phyloP scores from a whole-genome alignment of 192 early-diverging fungal genomes.

The Backusella tuberculispora region DNA sequence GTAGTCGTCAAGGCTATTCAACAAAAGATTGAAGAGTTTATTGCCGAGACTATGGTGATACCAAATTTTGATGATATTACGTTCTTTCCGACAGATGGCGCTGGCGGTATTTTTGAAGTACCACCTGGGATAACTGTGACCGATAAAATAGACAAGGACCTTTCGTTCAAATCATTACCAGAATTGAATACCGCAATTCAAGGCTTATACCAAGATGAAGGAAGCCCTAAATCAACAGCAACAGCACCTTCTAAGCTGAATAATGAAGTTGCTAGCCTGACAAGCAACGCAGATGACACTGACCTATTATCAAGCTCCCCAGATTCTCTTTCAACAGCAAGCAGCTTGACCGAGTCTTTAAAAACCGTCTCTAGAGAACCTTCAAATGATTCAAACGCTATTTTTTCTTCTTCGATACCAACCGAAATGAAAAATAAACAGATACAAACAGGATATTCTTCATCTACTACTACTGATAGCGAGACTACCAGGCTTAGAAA shows the following conservation, averaged over 20 bases:
- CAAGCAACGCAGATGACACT: neutral
- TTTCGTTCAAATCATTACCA: constrained; percentile 29
- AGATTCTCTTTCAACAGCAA: neutral
- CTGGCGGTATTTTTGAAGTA: constrained; percentile 63
- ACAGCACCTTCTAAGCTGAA: neutral
- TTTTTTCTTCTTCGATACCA: neutral
- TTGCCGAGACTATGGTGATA: constrained; percentile 80
- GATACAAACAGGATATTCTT: neutral
- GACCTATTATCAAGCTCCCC: neutral
- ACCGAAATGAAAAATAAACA: neutral
- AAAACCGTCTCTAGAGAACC: neutral
- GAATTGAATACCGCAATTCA: constrained; percentile 25
- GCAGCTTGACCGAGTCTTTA: neutral
- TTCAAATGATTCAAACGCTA: neutral
- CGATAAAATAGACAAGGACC: constrained; percentile 1
- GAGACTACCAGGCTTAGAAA: constrained; percentile 6
- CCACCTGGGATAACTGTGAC: neutral
- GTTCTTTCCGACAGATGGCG: constrained; percentile 72
- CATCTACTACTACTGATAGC: neutral
- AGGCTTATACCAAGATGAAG: neutral
- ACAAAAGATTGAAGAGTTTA: constrained; percentile 79
- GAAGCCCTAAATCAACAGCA: neutral
- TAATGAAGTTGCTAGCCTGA: neutral
- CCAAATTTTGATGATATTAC: constrained; percentile 91
- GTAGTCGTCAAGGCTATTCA: constrained; percentile 84